phyloP scores from a whole-genome alignment of 768 basidiomycete genomes.

The Rhodotorula toruloides region DNA sequence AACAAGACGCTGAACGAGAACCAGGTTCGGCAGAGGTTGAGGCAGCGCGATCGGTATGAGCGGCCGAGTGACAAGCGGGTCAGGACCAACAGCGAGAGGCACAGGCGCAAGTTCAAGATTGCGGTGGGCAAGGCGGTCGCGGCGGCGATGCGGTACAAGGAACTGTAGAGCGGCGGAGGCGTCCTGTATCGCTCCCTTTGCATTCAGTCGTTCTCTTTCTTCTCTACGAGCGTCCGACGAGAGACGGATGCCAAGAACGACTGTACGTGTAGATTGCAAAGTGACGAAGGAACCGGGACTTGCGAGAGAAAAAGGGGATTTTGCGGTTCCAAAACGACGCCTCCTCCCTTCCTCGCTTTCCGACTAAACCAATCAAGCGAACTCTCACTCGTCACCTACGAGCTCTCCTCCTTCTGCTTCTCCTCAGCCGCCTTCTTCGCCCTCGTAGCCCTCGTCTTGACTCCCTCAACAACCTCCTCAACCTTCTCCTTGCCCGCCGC shows the following conservation, averaged over 20 bases:
- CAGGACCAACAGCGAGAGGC: constrained; percentile 33
- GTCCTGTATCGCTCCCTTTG: too few species aligned
- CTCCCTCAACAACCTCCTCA: constrained; percentile 18
- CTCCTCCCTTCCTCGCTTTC: not conserved
- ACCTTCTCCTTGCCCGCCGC: constrained; percentile 17
- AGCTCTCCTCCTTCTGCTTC: not conserved
- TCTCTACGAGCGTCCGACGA: too few species aligned
- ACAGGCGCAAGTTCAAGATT: constrained; percentile 38
- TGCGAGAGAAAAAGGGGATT: too few species aligned
- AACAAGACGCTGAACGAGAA: constrained; percentile 35
- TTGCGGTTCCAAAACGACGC: too few species aligned
- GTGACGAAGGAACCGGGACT: too few species aligned
- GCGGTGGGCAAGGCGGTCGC: constrained; percentile 37
- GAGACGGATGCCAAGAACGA: too few species aligned
- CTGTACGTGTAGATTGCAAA: too few species aligned
- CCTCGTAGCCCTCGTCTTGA: constrained; percentile 13
- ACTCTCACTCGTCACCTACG: not conserved
- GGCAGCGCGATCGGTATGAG: constrained; percentile 45
- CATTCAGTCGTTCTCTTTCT: too few species aligned
- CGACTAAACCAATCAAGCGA: not conserved
- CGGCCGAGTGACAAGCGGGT: constrained; percentile 33
- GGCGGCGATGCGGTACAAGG: constrained; percentile 31
- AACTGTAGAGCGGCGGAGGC: constrained; percentile 12
- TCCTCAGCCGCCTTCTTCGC: not conserved
- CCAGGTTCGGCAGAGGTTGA: constrained; percentile 42